A percentile compares a stretch with the other conserved stretches of the same genome.
Conservation (phyloP, 2,329 filamentous ascomycete species). For the Colletotrichum ledebouriae region DNA sequence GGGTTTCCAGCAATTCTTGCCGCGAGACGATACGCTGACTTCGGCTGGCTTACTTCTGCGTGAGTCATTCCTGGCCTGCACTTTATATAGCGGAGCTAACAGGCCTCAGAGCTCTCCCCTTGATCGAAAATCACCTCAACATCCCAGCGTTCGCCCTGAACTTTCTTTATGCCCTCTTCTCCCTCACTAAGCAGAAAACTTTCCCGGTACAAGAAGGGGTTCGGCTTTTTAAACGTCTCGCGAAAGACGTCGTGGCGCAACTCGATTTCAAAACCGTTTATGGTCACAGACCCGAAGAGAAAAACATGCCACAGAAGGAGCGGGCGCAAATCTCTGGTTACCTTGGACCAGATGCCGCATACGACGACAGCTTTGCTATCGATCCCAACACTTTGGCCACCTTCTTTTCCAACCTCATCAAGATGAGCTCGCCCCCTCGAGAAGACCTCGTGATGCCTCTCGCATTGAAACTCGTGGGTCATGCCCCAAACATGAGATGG, state of each 20-base stretch:
- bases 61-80: background rate
- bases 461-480: conserved; percentile 39
- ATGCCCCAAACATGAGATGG: conserved; percentile 40
- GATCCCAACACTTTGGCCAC: background rate
- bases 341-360: background rate
- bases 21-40: conserved; percentile 11
- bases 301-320: background rate
- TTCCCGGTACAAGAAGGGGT: background rate
- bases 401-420: conserved; percentile 20
- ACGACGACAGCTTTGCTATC: background rate
- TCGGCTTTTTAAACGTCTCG: conserved; percentile 15
- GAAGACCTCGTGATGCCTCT: conserved; percentile 44
- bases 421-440: conserved; percentile 38
- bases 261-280: conserved; percentile 18
- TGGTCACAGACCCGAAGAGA: conserved; percentile 7
- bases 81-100: background rate
- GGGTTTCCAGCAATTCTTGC: background rate
- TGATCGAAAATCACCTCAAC: conserved; percentile 7
- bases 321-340: background rate
- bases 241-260: background rate
- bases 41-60: conserved; percentile 24
- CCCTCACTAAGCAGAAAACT: background rate
- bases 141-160: conserved; percentile 9
- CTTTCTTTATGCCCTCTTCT: background rate
- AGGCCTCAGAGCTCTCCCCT: background rate